phyloP scores from a whole-genome alignment of 495 filamentous ascomycete species.

The Xylaria flabelliformis region DNA sequence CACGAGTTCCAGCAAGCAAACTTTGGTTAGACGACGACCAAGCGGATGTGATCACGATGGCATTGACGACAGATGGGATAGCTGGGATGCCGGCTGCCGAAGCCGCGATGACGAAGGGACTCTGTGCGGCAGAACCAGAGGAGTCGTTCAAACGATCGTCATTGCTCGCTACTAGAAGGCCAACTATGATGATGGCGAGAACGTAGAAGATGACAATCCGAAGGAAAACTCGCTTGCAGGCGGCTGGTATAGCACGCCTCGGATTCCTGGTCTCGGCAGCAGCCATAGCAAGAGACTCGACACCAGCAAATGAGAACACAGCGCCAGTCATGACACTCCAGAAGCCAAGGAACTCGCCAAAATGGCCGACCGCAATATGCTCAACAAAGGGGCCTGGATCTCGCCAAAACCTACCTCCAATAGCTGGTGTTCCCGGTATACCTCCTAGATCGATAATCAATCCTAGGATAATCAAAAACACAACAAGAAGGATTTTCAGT shows the following conservation, averaged over 20 bases:
- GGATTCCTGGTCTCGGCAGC: constrained; percentile 69
- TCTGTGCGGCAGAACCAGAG: constrained; percentile 60
- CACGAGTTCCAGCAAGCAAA: constrained; percentile 66
- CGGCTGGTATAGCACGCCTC: constrained; percentile 57
- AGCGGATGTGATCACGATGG: constrained; percentile 73
- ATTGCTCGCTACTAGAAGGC: constrained; percentile 70
- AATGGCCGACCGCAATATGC: constrained; percentile 45
- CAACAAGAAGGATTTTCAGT: constrained; percentile 63
- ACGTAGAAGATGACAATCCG: constrained; percentile 66
- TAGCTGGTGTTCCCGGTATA: constrained; percentile 56
- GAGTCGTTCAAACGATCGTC: constrained; percentile 62
- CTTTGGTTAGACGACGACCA: constrained; percentile 72
- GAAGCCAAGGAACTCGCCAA: constrained; percentile 57
- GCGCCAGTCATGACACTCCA: constrained; percentile 66
- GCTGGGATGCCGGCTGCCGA: constrained; percentile 67
- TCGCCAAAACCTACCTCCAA: constrained; percentile 58
- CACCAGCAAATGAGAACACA: constrained; percentile 64
- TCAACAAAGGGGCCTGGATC: constrained; percentile 59
- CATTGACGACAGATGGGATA: constrained; percentile 69
- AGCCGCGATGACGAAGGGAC: constrained; percentile 77
- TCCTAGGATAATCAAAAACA: constrained; percentile 59
- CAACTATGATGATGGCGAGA: constrained; percentile 62
- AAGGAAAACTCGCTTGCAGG: constrained; percentile 57
- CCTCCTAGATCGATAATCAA: constrained; percentile 64
- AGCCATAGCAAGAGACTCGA: constrained; percentile 65